phyloP scores from a whole-genome alignment of 2,329 filamentous ascomycete genomes.

The Calonectria hawksworthii region DNA sequence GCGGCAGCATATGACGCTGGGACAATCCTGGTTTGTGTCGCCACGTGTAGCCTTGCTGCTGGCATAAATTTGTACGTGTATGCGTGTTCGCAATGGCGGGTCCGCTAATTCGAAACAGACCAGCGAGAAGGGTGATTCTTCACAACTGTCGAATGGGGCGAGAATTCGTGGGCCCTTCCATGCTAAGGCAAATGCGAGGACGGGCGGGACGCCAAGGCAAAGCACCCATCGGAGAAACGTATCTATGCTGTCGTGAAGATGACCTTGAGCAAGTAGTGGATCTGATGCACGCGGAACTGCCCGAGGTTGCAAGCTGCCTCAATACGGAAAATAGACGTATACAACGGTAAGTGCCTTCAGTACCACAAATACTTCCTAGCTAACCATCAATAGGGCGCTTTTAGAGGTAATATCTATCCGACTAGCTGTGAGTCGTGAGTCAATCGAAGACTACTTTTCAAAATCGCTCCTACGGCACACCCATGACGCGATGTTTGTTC shows the following conservation, averaged over 20 bases:
- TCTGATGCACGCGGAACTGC: slow-evolving; percentile 80
- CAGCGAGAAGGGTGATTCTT: slow-evolving; percentile 80
- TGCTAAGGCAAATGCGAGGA: slow-evolving; percentile 86
- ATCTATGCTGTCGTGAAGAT: slow-evolving; percentile 77
- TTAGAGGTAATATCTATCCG: slow-evolving; percentile 79
- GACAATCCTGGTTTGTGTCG: slow-evolving; percentile 77
- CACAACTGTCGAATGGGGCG: slow-evolving; percentile 83
- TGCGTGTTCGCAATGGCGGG: background rate
- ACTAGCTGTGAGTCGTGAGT: slow-evolving; percentile 74
- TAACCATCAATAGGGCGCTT: slow-evolving; percentile 67
- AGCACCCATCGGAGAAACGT: slow-evolving; percentile 82
- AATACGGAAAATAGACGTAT: slow-evolving; percentile 76
- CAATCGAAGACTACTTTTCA: slow-evolving; percentile 76
- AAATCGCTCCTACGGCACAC: slow-evolving; percentile 77
- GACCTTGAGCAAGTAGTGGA: slow-evolving; percentile 80
- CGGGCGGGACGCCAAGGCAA: slow-evolving; percentile 84
- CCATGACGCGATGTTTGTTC: slow-evolving; percentile 63
- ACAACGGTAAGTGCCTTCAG: slow-evolving; percentile 64
- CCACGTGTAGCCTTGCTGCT: slow-evolving; percentile 84
- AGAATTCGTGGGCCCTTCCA: slow-evolving; percentile 81
- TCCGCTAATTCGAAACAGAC: slow-evolving; percentile 49
- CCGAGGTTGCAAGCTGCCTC: slow-evolving; percentile 77
- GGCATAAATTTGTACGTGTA: slow-evolving; percentile 77
- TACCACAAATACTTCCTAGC: background rate
- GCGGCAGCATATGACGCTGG: slow-evolving; percentile 79